phyloP scores from a whole-genome alignment of 352 stramenopile species.

The Bremia lactucae region DNA sequence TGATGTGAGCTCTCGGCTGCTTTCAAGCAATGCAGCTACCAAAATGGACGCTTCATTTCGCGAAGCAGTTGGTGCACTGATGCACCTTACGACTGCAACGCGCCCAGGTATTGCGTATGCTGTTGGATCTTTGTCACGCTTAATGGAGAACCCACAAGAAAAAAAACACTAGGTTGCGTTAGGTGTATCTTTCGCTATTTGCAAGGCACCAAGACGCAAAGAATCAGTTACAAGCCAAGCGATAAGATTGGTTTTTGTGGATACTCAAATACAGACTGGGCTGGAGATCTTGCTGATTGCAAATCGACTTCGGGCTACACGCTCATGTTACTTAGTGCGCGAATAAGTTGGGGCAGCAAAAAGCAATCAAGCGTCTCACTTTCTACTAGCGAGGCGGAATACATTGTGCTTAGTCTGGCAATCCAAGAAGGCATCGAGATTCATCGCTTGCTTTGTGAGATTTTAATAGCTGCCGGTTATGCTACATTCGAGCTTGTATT shows the following conservation, averaged over 20 bases:
- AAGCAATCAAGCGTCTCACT: constrained; percentile 1
- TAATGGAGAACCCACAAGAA: constrained; percentile 17
- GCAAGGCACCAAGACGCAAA: constrained; percentile 10
- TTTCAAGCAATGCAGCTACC: constrained; percentile 1
- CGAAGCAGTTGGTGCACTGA: neutral
- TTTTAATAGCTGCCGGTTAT: neutral
- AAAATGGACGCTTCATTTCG: constrained; percentile 8
- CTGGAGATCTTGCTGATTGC: neutral
- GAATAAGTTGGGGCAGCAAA: neutral
- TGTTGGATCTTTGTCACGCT: constrained; percentile 7
- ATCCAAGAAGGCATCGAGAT: too few species aligned
- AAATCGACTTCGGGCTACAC: constrained; percentile 1
- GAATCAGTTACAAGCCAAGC: neutral
- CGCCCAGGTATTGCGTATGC: constrained; percentile 11
- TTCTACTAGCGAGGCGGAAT: too few species aligned
- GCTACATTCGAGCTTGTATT: constrained; percentile 2
- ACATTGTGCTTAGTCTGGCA: too few species aligned
- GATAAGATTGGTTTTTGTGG: neutral
- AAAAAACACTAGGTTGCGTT: constrained; percentile 6
- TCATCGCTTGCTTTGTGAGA: constrained; percentile 3
- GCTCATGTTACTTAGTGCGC: neutral
- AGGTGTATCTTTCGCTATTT: constrained; percentile 2
- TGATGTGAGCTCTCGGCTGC: neutral
- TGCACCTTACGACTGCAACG: constrained; percentile 14
- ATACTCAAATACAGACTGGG: neutral